phyloP scores from a whole-genome alignment of 169 alveolate genomes.

The Amoebophrya sp. region DNA sequence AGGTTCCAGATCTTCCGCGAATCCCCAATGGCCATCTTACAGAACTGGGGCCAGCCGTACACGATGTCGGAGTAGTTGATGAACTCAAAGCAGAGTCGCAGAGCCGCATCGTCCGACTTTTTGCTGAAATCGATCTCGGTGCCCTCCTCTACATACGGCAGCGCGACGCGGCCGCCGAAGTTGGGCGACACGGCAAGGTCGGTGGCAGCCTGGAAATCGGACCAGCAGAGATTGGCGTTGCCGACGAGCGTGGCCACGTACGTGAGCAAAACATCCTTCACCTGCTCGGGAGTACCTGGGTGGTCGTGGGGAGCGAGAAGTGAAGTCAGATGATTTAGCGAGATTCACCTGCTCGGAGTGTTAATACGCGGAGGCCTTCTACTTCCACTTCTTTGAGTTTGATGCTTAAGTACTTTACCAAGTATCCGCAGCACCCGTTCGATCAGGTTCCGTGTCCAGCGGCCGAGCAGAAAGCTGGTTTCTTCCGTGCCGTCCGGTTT shows the following conservation, averaged over 20 bases:
- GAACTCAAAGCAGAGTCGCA: neutral
- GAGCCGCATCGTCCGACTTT: neutral
- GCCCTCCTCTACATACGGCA: neutral
- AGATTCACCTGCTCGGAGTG: too few relatives aligned
- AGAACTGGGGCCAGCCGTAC: neutral
- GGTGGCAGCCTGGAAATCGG: neutral
- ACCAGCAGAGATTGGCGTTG: neutral
- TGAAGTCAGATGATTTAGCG: too few relatives aligned
- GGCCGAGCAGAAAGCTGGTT: neutral
- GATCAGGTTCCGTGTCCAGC: neutral
- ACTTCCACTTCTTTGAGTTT: too few relatives aligned
- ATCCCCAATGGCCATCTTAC: neutral
- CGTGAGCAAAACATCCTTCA: neutral
- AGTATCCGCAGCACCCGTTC: neutral
- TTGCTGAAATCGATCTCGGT: neutral
- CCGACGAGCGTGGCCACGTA: neutral
- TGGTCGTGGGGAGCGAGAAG: too few relatives aligned
- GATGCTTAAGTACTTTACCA: too few relatives aligned
- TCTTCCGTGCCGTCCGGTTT: neutral
- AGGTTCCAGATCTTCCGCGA: neutral
- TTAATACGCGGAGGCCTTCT: too few relatives aligned
- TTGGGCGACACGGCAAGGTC: neutral
- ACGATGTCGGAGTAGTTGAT: neutral
- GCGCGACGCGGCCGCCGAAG: neutral
- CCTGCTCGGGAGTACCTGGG: neutral